Evolutionary conservation across 2,329 filamentous ascomycete genomes (phyloP), one percentile per base, ranked within the genome.

Genomic region (Sporothrix brasiliensis): DNA sequence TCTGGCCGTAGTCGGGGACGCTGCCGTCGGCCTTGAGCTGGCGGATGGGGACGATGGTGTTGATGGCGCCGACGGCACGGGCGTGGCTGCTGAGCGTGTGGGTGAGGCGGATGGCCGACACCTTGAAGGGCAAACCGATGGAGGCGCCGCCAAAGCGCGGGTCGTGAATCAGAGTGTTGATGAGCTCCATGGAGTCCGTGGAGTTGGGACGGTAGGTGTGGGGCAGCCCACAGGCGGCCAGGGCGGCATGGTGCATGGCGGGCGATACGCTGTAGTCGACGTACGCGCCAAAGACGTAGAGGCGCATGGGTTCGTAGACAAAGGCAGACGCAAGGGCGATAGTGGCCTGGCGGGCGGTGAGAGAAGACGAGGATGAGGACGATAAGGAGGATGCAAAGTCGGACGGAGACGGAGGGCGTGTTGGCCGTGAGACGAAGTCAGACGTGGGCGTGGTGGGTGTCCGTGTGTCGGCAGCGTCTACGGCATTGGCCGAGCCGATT

Each of bases 191-290:
- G 0, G 86, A 85, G 9, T 84, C 80, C 50, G 88, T 88, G 73
- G 88, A 85, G 53, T 87, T 83, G n/a, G 86, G 86, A 54, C 83
- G 81, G 76, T 90, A 92, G 4, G 83, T 83, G 76, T 92, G 90
- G 2, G 87, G 88, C 85, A 92, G 88, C 14, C 89, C 89, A 71
- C 87, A 89, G 24, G 84, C 84, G 67, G 85, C 81, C 76, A 89
- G 92, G 13, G 90, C 90, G 9, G 88, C 86, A 72, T 87, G 88
- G 76, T 92, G 90, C 89, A 92, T 92, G 11, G 88, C 87, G 0
- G 90, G 90, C 0, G 89, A 91, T 52, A 92, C 81, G 71, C 88
- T 91, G 79, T 91, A 91, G 58, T 85, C 87, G 39, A 90, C 86
- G 72, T 87, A 88, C 52, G 86, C 87, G 27, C 90, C 90, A 54